Percentiles rank a stretch among this genome's conserved stretches.
phyloP scores from a whole-genome alignment of 441 rosid genomes.

The Codiaeum variegatum region DNA sequence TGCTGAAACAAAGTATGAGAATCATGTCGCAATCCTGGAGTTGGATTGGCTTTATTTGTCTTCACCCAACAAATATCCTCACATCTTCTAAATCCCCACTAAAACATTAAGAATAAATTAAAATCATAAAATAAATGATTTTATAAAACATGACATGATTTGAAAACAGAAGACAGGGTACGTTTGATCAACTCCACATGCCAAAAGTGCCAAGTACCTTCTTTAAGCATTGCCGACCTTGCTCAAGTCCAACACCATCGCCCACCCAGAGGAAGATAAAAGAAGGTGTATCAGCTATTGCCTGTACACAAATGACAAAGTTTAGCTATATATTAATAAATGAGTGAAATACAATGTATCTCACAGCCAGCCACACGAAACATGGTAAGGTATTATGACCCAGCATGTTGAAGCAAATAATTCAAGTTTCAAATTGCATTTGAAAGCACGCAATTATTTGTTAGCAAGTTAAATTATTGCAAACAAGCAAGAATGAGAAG shows the following conservation, averaged over 20 bases:
- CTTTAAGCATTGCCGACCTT: constrained; percentile 96
- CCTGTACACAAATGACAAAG: constrained; percentile 39
- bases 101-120: constrained; percentile 22
- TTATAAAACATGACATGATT: constrained; percentile 3
- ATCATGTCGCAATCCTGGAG: constrained; percentile 93
- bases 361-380: neutral
- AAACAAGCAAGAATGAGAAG: neutral
- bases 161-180: constrained; percentile 5
- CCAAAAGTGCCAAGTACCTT: constrained; percentile 48
- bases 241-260: constrained; percentile 96
- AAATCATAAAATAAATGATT: constrained; percentile 13
- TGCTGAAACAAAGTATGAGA: constrained; percentile 95
- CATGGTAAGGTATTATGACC: neutral
- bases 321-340: neutral
- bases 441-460: neutral
- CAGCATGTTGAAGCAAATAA: neutral
- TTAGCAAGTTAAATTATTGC: constrained; percentile 1
- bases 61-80: constrained; percentile 99
- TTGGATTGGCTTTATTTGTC: constrained; percentile 87
- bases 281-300: constrained; percentile 97
- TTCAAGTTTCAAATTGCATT: neutral
- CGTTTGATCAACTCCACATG: neutral
- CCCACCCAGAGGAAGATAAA: constrained; percentile 99
- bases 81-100: constrained; percentile 99
- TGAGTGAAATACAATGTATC: neutral